These are phyloP conservation scores for Cydonia oblonga DNA, from an alignment of 331 rosid species.

Conservation along the genomic window DNA sequence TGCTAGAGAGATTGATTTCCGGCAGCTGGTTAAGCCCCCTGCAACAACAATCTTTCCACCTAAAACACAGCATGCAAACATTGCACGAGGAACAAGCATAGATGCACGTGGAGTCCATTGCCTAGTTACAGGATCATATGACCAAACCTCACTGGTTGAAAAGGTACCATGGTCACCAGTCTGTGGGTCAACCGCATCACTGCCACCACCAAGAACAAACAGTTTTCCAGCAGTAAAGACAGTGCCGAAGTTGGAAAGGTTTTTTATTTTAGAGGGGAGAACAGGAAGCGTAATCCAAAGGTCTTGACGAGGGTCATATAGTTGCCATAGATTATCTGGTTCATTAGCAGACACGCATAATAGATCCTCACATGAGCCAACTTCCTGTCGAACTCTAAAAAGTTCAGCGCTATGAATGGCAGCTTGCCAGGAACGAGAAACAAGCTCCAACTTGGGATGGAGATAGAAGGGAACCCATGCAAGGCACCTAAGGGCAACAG, in stretches of 20 bases:
- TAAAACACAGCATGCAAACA: constrained; percentile 96
- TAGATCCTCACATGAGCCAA: constrained; percentile 70
- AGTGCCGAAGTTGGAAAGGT: constrained; percentile 82
- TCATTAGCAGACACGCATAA: constrained; percentile 80
- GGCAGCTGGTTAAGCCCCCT: constrained; percentile 89
- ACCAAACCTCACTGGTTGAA: constrained; percentile 97
- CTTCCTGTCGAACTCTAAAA: constrained; percentile 66
- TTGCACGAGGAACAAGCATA: constrained; percentile 87
- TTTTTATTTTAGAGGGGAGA: constrained; percentile 80
- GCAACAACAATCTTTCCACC: constrained; percentile 88
- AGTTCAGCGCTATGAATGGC: constrained; percentile 72
- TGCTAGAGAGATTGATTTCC: constrained; percentile 88
- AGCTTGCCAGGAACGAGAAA: constrained; percentile 79
- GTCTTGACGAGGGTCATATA: constrained; percentile 74
- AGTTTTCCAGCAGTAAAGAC: constrained; percentile 78
- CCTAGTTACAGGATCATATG: constrained; percentile 70
- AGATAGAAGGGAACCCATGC: constrained; percentile 89
- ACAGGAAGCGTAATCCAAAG: constrained; percentile 93
- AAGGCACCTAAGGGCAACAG: constrained; percentile 83
- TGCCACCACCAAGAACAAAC: constrained; percentile 94
- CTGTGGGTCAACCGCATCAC: constrained; percentile 85
- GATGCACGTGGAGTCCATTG: constrained; percentile 70
- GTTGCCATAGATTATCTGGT: constrained; percentile 94
- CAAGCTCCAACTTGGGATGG: constrained; percentile 72
- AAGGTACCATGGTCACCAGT: constrained; percentile 97